These are phyloP conservation scores for Brassica rapa DNA, from an alignment of 345 rosid genomes.

Conservation along the genomic window DNA sequence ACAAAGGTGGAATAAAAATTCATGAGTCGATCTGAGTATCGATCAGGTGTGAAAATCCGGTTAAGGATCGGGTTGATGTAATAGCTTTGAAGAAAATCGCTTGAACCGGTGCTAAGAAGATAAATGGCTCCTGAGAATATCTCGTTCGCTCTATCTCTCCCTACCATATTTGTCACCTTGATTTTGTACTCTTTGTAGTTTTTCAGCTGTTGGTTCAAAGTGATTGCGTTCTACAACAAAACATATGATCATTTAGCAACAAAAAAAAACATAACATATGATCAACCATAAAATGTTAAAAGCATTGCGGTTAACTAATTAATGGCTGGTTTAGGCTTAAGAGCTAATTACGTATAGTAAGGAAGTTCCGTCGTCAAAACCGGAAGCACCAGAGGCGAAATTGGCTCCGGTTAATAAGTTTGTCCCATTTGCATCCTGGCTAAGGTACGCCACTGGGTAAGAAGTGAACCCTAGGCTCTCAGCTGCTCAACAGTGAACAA, in stretches of 20 bases:
- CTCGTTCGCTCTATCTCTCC: slow-evolving; percentile 62
- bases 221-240: slow-evolving; percentile 57
- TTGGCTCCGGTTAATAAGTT: slow-evolving; percentile 78
- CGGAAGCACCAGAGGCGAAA: slow-evolving; percentile 88
- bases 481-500: slow-evolving; percentile 47
- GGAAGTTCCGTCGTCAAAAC: slow-evolving; percentile 69
- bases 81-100: slow-evolving; percentile 87
- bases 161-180: slow-evolving; percentile 50
- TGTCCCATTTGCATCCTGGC: slow-evolving; percentile 54
- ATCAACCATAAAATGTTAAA: background rate
- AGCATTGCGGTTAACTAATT: background rate
- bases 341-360: slow-evolving; percentile 56
- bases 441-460: slow-evolving; percentile 70
- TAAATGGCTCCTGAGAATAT: slow-evolving; percentile 58
- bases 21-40: slow-evolving; percentile 71
- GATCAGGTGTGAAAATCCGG: slow-evolving; percentile 62
- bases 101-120: slow-evolving; percentile 72
- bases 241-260: background rate
- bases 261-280: background rate
- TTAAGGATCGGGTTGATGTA: slow-evolving; percentile 81
- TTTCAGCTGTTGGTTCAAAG: slow-evolving; percentile 64
- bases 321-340: background rate
- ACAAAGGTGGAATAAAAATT: slow-evolving; percentile 57
- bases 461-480: slow-evolving; percentile 80
- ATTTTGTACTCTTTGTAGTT: slow-evolving; percentile 69